Evolutionary conservation across 768 basidiomycete genomes (phyloP), one percentile per base, ranked within the genome.

Genomic region (Mycena leptocephala): DNA sequence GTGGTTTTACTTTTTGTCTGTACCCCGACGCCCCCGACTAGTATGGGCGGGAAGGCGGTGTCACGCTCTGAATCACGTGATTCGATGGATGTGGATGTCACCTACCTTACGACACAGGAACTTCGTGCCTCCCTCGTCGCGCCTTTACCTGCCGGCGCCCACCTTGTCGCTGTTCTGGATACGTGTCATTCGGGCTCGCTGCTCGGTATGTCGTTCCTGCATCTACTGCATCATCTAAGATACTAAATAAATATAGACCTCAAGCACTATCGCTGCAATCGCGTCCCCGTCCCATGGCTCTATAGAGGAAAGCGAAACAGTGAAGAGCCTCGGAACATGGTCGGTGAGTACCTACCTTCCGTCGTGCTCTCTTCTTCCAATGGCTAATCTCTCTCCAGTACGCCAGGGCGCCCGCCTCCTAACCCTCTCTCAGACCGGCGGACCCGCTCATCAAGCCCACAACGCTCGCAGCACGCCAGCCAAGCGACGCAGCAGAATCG

Each of bases 91-190:
- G n/a, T n/a, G n/a, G n/a, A n/a, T n/a, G n/a, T n/a, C n/a, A n/a
- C n/a, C n/a, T n/a, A n/a, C n/a, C n/a, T n/a, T n/a, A 33, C 35
- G 11, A 4, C 20, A 7, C 55, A 79, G 78, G 70, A 72, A 24
- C 76, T 79, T 9, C 58, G 71, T 33, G 46, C 18, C 5, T 2
- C 37, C 1, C 76, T 79, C 13, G 74, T 79, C 46, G 18, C 13
- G 9, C 78, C 76, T 22, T 24, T 79, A 6, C 78, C 78, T 14
- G 8, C 56, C 28, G 78, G 76, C 24, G 46, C 69, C 1, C 69
- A 69, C 18, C 76, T 79, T 16, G 78, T 79, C 28, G 78, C 76
- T 0, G 24, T 79, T n/a, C 68, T 79, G 5, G 78, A 79, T 33
- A 72, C 76, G 1, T 79, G 76, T n/a, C 68, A 77, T 37, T 75